Conservation (phyloP, 495 filamentous ascomycete species). For the Sabuloglossum arenarium region DNA sequence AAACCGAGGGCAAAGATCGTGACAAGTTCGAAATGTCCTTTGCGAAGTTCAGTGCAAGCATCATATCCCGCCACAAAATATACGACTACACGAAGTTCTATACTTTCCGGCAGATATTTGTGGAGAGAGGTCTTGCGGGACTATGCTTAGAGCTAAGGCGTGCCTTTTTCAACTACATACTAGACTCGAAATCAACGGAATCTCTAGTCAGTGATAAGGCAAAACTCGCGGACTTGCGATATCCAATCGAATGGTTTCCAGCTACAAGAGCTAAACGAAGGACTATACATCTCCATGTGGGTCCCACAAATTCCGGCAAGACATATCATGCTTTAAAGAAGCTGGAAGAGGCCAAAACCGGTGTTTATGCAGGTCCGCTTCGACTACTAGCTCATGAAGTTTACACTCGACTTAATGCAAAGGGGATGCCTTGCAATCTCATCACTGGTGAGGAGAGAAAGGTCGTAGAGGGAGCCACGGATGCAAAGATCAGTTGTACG, state of each 20-base stretch:
- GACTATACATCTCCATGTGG: constrained; percentile 81
- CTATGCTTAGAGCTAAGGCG: constrained; percentile 37
- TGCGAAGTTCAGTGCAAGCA: constrained; percentile 13
- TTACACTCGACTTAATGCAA: constrained; percentile 56
- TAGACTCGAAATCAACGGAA: constrained; percentile 23
- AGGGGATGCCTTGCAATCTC: constrained; percentile 53
- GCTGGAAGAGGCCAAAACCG: constrained; percentile 52
- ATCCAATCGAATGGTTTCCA: constrained; percentile 82
- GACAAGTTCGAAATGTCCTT: neutral
- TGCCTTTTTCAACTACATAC: constrained; percentile 30
- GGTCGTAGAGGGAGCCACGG: constrained; percentile 24
- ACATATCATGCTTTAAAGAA: constrained; percentile 85
- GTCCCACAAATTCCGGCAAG: constrained; percentile 96
- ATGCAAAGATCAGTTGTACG: constrained; percentile 58
- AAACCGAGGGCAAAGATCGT: neutral
- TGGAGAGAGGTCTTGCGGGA: constrained; percentile 23
- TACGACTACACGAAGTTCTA: too few relatives aligned
- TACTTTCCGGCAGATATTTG: constrained; percentile 33
- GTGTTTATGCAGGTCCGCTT: constrained; percentile 82
- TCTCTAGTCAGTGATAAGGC: constrained; percentile 34
- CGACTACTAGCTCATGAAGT: constrained; percentile 87
- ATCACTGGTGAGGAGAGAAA: constrained; percentile 82
- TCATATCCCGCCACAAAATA: constrained; percentile 7
- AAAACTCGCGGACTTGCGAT: constrained; percentile 55
- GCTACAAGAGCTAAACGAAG: constrained; percentile 55